Evolutionary conservation across 2,329 filamentous ascomycete genomes (phyloP).

Genomic region (Fusarium pilosicola): DNA sequence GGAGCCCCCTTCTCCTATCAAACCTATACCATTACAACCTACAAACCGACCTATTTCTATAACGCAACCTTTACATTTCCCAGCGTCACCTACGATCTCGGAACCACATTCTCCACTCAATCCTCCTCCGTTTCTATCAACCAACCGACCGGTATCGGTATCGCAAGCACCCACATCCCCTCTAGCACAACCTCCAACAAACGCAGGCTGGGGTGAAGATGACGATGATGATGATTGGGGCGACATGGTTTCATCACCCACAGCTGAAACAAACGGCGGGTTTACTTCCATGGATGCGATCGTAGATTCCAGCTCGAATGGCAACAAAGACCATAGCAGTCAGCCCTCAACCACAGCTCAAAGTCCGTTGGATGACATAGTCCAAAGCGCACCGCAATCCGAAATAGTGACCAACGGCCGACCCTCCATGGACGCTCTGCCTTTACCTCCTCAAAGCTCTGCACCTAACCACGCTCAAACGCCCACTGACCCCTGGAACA

Average conservation of each 20-base stretch:
- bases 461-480: not conserved
- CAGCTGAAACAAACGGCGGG: constrained; percentile 25
- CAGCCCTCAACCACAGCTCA: constrained; percentile 20
- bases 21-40: constrained; percentile 26
- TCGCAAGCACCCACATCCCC: constrained; percentile 36
- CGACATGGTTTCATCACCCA: constrained; percentile 62
- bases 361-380: constrained; percentile 12
- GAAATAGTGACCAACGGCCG: constrained; percentile 1
- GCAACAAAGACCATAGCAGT: not conserved
- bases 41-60: constrained; percentile 33
- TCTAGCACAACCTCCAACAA: constrained; percentile 35
- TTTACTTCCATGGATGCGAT: constrained; percentile 35
- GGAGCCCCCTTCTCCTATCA: constrained; percentile 27
- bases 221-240: constrained; percentile 66
- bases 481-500: not conserved
- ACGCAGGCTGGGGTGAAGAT: constrained; percentile 27
- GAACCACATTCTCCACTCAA: constrained; percentile 26
- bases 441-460: constrained; percentile 1
- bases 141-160: constrained; percentile 24
- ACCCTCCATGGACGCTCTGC: constrained; percentile 18
- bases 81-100: constrained; percentile 21
- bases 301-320: not conserved
- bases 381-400: not conserved
- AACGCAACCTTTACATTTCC: constrained; percentile 28
- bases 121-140: constrained; percentile 12